A percentile compares a stretch with the other conserved stretches of the same genome.
These are phyloP conservation scores for Fusarium sp. DNA, from an alignment of 2,329 filamentous ascomycete species.

Conservation along the genomic window DNA sequence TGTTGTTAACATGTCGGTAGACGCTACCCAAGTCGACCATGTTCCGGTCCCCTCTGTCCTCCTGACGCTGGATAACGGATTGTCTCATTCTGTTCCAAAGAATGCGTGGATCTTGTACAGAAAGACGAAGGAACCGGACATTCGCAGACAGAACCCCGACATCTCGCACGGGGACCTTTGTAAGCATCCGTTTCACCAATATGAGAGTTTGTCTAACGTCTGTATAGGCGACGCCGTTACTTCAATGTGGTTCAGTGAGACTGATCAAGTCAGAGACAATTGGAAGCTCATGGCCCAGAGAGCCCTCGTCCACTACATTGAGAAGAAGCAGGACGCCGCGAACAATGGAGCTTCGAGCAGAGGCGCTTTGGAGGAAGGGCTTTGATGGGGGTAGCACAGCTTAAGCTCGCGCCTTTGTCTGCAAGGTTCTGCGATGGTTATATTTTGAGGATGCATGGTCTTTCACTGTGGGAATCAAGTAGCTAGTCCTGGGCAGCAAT, in stretches of 20 bases:
- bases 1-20: not conserved
- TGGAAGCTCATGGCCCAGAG: conserved; percentile 40
- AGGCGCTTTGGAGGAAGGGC: not conserved
- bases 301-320: conserved; percentile 12
- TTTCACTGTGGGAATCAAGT: not conserved
- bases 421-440: not conserved
- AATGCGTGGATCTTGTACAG: not conserved
- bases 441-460: not conserved
- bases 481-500: not conserved
- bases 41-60: not conserved
- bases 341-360: not conserved
- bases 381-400: not conserved
- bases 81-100: not conserved
- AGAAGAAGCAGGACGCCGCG: not conserved
- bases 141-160: conserved; percentile 29
- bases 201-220: not conserved
- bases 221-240: conserved; percentile 45
- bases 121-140: not conserved
- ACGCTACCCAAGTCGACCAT: not conserved
- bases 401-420: not conserved
- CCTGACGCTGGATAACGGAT: not conserved
- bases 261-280: conserved; percentile 35
- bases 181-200: conserved; percentile 35
- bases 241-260: conserved; percentile 46
- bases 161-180: conserved; percentile 49